Percentiles rank a stretch among this genome's conserved stretches.
These are phyloP conservation scores for Furcasterigmium sp. DNA, from an alignment of 2,329 filamentous ascomycete genomes.

Conservation along the genomic window DNA sequence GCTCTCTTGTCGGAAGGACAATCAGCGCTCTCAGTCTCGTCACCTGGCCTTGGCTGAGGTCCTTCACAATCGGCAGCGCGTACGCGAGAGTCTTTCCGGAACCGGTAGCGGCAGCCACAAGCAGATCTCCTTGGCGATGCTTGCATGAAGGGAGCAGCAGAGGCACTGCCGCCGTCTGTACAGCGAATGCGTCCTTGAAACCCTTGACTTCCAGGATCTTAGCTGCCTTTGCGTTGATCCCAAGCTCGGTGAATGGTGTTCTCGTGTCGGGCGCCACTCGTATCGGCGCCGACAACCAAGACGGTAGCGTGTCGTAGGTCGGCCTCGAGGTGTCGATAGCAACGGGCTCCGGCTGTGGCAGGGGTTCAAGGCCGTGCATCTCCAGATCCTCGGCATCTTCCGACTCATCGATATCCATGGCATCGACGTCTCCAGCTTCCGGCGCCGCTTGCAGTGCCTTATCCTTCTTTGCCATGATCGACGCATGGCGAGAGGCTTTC, in stretches of 20 bases:
- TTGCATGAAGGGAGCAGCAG: slow-evolving; percentile 64
- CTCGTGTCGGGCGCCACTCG: slow-evolving; percentile 57
- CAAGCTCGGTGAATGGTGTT: slow-evolving; percentile 57
- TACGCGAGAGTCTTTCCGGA: slow-evolving; percentile 96
- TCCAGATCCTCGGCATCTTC: slow-evolving; percentile 29
- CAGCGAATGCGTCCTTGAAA: slow-evolving; percentile 67
- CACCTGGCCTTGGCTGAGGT: slow-evolving; percentile 58
- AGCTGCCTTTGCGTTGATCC: slow-evolving; percentile 55
- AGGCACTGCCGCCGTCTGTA: slow-evolving; percentile 76
- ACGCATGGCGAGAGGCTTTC: slow-evolving; percentile 36
- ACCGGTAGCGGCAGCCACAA: slow-evolving; percentile 88
- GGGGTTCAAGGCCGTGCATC: slow-evolving; percentile 69
- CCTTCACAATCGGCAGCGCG: slow-evolving; percentile 76
- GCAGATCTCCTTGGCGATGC: slow-evolving; percentile 67
- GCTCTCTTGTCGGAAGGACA: slow-evolving; percentile 84
- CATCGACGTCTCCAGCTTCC: slow-evolving; percentile 22
- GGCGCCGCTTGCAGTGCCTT: slow-evolving; percentile 45
- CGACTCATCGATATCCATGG: slow-evolving; percentile 20
- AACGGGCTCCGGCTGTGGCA: slow-evolving; percentile 70
- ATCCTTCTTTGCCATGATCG: slow-evolving; percentile 48
- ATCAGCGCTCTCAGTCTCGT: slow-evolving; percentile 73
- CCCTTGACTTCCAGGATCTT: slow-evolving; percentile 62
- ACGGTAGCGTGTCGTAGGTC: slow-evolving; percentile 71
- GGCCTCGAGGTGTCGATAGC: slow-evolving; percentile 52
- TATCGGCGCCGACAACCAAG: slow-evolving; percentile 76